phyloP scores from a whole-genome alignment of 768 basidiomycete genomes.

The Artomyces pyxidatus region DNA sequence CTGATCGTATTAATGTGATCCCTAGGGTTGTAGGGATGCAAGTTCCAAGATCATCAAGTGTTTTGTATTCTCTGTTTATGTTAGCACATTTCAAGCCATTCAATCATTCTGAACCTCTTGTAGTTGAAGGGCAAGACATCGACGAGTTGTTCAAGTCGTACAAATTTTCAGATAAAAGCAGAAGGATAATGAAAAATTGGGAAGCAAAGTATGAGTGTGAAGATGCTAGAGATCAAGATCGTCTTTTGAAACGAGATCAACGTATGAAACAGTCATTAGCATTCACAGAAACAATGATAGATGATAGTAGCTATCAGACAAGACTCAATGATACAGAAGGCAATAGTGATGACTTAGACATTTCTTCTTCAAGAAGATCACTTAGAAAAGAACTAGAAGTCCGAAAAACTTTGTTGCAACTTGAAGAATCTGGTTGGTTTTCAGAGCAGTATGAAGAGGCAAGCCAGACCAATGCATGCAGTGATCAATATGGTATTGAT shows the following conservation, averaged over 20 bases:
- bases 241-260: slow-evolving; percentile 6
- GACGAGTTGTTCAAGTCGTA: neutral
- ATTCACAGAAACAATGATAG: neutral
- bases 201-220: slow-evolving; percentile 27
- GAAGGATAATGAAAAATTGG: slow-evolving; percentile 24
- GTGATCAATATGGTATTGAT: too few relatives aligned
- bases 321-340: neutral
- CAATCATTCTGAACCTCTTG: slow-evolving; percentile 9
- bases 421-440: slow-evolving; percentile 2
- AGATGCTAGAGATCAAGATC: slow-evolving; percentile 21
- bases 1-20: neutral
- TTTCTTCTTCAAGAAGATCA: neutral
- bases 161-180: neutral
- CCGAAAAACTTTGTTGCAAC: too few relatives aligned
- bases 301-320: too few relatives aligned
- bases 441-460: neutral
- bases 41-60: slow-evolving; percentile 5
- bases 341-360: neutral
- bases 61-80: slow-evolving; percentile 12
- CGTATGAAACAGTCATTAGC: neutral
- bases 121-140: neutral
- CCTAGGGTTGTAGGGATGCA: slow-evolving; percentile 14
- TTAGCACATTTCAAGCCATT: slow-evolving; percentile 19
- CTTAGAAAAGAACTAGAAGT: neutral
- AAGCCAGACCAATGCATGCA: too few relatives aligned